These are phyloP conservation scores for Amaranthus hypochondriacus DNA, from an alignment of 148 eudicot genomes.

Conservation along the genomic window DNA sequence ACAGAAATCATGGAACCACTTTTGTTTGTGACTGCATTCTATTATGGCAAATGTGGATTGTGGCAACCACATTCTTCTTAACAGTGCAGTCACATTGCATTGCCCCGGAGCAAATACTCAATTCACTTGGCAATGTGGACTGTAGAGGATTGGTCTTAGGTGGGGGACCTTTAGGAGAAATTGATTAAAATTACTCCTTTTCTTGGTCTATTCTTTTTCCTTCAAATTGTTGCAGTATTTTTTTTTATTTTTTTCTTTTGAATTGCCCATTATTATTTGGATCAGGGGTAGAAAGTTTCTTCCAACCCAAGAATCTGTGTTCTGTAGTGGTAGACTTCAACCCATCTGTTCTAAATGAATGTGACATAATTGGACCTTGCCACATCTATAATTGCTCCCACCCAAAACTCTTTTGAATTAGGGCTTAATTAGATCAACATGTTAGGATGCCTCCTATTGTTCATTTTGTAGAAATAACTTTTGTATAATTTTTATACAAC, in stretches of 20 bases:
- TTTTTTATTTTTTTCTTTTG: not conserved
- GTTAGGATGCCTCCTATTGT: constrained; percentile 4
- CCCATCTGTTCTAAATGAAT: not conserved
- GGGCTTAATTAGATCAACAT: not conserved
- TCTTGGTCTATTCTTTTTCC: not conserved
- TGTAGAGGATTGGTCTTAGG: not conserved
- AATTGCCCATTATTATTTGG: not conserved
- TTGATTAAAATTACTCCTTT: not conserved
- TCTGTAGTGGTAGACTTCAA: not conserved
- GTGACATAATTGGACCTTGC: not conserved
- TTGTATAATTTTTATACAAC: too few relatives aligned
- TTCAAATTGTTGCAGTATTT: not conserved
- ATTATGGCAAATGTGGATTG: too few relatives aligned
- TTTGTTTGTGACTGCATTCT: too few relatives aligned
- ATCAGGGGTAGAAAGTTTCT: not conserved
- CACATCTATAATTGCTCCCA: not conserved
- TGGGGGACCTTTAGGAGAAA: not conserved
- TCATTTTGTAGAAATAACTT: not conserved
- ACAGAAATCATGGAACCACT: too few relatives aligned
- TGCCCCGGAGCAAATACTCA: too few relatives aligned
- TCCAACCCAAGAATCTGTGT: not conserved
- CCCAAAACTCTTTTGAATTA: not conserved
- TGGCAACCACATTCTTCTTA: too few relatives aligned
- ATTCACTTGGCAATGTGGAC: too few relatives aligned
- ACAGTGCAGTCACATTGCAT: too few relatives aligned